Evolutionary conservation across 371 early-diverging fungal genomes (phyloP), one percentile per base, ranked within the genome.

Genomic region (Mucor lusitanicus): DNA sequence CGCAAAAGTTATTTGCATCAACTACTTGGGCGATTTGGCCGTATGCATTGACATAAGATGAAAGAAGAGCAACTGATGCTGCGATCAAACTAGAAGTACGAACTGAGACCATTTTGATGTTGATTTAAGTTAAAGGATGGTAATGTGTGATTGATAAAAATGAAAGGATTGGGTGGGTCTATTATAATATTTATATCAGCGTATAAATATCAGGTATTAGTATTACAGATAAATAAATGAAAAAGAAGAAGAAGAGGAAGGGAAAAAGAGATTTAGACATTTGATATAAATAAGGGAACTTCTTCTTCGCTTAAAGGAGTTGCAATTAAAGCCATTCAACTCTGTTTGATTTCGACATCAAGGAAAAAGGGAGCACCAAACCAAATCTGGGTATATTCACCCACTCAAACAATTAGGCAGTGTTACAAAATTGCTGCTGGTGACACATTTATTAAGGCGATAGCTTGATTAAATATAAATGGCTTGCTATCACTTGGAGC

Each of bases 1-100:
- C 63, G 67, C 88, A 88, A 63, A 81, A 85, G 63, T 81, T 73
- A 42, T 67, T 69, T 3, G 65, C 73, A 46, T 78, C 78, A 44
- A 81, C 70, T 11, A 88, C 63, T 58, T 81, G 80, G 42, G 68
- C 77, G 25, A 76, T 70, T 64, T 79, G 77, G 3, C 78, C 76
- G 50, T 61, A 68, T 61, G 76, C 76, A 55, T 66, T 56, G 30
- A 70, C 75, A 48, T 48, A 46, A 27, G 69, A 58, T 59, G 68
- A 40, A 58, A 71, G 32, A 37, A 64, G 39, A 30, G 68, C 58
- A 27, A 63, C 27, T 25, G 71, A 56, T 57, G 50, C 44, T 17
- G 30, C 15, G 21, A 67, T 32, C 37, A 67, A 57, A 39, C 62
- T 62, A 32, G 54, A 23, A 27, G 30, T 42, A 30, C 32, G 40